phyloP scores from a whole-genome alignment of 495 filamentous ascomycete genomes.

The Hypoxylon lienhwacheense region DNA sequence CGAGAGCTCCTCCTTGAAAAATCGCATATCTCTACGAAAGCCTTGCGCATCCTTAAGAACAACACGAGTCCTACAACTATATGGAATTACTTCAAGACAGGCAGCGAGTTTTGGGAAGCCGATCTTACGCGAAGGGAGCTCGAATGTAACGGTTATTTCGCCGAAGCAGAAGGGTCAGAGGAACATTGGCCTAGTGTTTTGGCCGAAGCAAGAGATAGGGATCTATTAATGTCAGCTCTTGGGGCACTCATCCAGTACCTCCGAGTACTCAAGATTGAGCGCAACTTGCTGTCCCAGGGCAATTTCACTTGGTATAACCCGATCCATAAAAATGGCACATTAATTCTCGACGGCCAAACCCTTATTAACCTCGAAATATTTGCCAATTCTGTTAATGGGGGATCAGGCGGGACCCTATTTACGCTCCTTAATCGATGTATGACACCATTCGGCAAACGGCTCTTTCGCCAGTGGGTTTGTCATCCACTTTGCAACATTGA shows the following conservation, averaged over 20 bases:
- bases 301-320: conserved; percentile 93
- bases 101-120: conserved; percentile 89
- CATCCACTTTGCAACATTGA: conserved; percentile 85
- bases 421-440: conserved; percentile 89
- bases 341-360: conserved; percentile 94
- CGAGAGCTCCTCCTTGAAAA: conserved; percentile 92
- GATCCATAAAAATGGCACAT: conserved; percentile 86
- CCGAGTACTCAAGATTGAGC: conserved; percentile 83
- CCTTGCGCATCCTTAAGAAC: conserved; percentile 92
- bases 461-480: conserved; percentile 97
- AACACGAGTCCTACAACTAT: conserved; percentile 91
- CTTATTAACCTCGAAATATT: conserved; percentile 98
- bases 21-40: conserved; percentile 76
- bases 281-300: conserved; percentile 81
- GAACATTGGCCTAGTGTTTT: conserved; percentile 79
- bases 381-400: conserved; percentile 88
- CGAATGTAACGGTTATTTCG: conserved; percentile 79
- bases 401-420: conserved; percentile 83
- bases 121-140: conserved; percentile 81
- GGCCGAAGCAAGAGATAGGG: conserved; percentile 71
- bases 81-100: conserved; percentile 90
- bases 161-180: conserved; percentile 62
- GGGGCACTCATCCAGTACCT: conserved; percentile 90
- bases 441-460: conserved; percentile 95
- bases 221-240: conserved; percentile 87